A percentile compares a stretch with the other conserved stretches of the same genome.
Conservation (phyloP, 305 asterid species). For the Nicotiana rustica region DNA sequence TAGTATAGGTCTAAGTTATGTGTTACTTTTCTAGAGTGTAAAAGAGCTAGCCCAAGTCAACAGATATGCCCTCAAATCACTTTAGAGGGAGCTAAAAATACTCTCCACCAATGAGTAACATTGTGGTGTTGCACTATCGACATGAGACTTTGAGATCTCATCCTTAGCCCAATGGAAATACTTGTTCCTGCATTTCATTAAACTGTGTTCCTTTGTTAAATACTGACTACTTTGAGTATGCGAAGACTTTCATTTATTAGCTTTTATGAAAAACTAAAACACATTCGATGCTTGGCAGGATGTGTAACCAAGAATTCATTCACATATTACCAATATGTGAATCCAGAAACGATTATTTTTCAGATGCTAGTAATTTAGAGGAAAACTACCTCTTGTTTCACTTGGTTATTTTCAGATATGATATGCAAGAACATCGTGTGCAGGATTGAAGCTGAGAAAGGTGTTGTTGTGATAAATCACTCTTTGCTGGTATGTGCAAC, state of each 20-base stretch:
- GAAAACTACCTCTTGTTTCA: slow-evolving; percentile 19
- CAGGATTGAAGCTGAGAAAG: slow-evolving; percentile 99
- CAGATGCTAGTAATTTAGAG: neutral
- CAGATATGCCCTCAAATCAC: neutral
- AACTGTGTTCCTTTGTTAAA: neutral
- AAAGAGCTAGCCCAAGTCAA: slow-evolving; percentile 16
- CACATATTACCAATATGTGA: slow-evolving; percentile 2
- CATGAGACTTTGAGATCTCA: slow-evolving; percentile 5
- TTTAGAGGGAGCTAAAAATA: neutral
- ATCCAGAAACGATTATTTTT: slow-evolving; percentile 4
- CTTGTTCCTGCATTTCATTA: neutral
- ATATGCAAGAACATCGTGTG: slow-evolving; percentile 43
- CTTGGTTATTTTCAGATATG: slow-evolving; percentile 29
- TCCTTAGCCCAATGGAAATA: neutral
- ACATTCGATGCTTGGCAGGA: slow-evolving; percentile 5
- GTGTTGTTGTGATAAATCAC: slow-evolving; percentile 85
- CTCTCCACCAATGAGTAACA: slow-evolving; percentile 2
- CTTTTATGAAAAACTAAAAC: neutral
- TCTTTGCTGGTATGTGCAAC: slow-evolving; percentile 75
- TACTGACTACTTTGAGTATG: neutral
- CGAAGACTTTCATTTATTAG: slow-evolving; percentile 6
- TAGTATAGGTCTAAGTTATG: slow-evolving; percentile 25
- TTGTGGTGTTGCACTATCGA: slow-evolving; percentile 1
- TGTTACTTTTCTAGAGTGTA: slow-evolving; percentile 3
- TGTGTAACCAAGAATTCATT: neutral